Percentiles rank a stretch among this genome's conserved stretches.
Evolutionary conservation across 2,329 filamentous ascomycete species (phyloP).

Genomic region (Fusarium mangiferae): DNA sequence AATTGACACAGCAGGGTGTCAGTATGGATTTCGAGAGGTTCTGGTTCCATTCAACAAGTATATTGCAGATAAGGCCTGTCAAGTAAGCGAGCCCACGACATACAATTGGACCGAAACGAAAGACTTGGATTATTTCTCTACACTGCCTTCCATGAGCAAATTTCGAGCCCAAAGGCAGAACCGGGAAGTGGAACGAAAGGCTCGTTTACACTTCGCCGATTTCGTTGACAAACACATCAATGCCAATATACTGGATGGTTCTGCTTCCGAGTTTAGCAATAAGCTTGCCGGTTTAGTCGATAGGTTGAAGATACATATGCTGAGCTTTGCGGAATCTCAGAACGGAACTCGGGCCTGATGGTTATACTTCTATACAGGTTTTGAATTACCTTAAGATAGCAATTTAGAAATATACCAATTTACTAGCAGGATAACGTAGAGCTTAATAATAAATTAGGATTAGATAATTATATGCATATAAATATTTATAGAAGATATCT

Average conservation of each 20-base stretch:
- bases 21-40: not conserved
- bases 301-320: not conserved
- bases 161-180: not conserved
- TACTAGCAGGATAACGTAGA: no score
- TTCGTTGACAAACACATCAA: not conserved
- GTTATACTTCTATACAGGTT: accelerated
- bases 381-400: accelerated
- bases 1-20: not conserved
- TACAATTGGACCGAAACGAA: not conserved
- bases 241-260: not conserved
- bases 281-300: not conserved
- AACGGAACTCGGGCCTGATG: not conserved
- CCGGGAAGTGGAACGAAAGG: not conserved
- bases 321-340: not conserved
- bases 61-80: not conserved
- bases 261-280: not conserved
- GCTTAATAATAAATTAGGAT: no score
- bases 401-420: not conserved
- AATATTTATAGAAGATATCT: no score
- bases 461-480: no score
- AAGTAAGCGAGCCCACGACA: not conserved
- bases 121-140: not conserved
- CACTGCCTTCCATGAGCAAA: not conserved
- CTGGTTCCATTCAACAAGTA: not conserved
- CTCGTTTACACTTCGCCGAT: not conserved